Conservation (phyloP, 169 alveolate species). For the Plasmodium adleri region DNA sequence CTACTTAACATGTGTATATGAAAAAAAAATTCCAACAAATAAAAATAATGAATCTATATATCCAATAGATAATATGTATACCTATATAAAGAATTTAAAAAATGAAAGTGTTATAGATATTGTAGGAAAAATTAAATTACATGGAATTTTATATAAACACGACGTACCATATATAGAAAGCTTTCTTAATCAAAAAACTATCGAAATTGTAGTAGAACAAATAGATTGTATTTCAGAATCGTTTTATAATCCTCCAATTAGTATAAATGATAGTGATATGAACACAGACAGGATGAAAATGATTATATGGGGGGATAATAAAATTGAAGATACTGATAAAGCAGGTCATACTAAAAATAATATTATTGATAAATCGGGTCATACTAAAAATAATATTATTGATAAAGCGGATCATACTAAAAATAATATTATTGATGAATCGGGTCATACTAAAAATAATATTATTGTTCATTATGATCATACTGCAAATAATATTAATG, state of each 20-base stretch:
- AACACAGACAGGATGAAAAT: no score
- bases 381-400: not conserved
- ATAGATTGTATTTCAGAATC: constrained; percentile 30
- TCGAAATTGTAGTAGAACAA: constrained; percentile 10
- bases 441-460: not conserved
- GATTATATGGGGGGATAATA: not conserved
- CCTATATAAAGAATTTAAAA: constrained; percentile 46
- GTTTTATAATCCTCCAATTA: constrained; percentile 9
- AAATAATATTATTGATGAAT: no score
- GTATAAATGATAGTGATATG: constrained; percentile 10
- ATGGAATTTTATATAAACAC: constrained; percentile 11
- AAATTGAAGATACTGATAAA: not conserved
- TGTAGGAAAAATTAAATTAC: constrained; percentile 29
- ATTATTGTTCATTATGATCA: not conserved
- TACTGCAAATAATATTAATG: not conserved
- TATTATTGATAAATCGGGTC: not conserved
- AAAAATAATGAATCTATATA: not conserved
- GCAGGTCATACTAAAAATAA: not conserved
- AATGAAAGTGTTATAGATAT: constrained; percentile 54
- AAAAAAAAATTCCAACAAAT: not conserved
- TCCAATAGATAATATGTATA: constrained; percentile 8
- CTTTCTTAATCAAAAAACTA: constrained; percentile 13
- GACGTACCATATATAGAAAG: constrained; percentile 36
- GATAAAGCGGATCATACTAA: not conserved
- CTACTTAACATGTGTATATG: constrained; percentile 45